Evolutionary conservation across 2,329 filamentous ascomycete species (phyloP).

Genomic region (Corinectria fuckeliana): DNA sequence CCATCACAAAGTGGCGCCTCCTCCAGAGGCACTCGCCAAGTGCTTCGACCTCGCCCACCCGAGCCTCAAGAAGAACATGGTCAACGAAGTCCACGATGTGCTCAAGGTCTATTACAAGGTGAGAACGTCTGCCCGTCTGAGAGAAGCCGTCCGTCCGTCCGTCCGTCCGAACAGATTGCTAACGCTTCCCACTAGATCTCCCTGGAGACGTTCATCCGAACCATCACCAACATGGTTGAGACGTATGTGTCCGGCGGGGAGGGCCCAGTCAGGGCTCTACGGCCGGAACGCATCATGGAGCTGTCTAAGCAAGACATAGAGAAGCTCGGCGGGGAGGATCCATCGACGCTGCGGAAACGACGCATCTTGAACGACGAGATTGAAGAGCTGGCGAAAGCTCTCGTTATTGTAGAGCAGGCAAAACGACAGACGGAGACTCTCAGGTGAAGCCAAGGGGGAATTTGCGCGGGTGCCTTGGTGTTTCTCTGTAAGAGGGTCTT

Average conservation of each 20-base stretch:
- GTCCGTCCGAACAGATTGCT: not conserved
- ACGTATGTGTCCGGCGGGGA: slow-evolving; percentile 23
- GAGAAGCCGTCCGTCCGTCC: too few relatives aligned
- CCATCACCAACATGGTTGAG: slow-evolving; percentile 21
- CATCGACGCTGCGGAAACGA: slow-evolving; percentile 19
- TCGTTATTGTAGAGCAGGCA: slow-evolving; percentile 27
- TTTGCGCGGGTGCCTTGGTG: not conserved
- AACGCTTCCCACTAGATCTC: slow-evolving; percentile 30
- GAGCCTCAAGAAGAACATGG: slow-evolving; percentile 35
- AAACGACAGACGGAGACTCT: slow-evolving; percentile 14
- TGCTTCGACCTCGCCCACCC: slow-evolving; percentile 21
- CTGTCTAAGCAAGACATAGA: slow-evolving; percentile 22
- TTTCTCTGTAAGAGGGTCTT: not conserved
- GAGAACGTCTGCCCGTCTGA: not conserved
- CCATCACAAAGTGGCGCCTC: not conserved
- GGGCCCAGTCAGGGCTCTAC: slow-evolving; percentile 28
- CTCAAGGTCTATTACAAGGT: slow-evolving; percentile 48
- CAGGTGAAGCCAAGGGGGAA: not conserved
- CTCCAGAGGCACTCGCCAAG: not conserved
- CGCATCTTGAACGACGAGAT: not conserved
- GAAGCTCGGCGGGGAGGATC: slow-evolving; percentile 25
- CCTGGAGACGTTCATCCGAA: slow-evolving; percentile 38
- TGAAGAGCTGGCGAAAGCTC: slow-evolving; percentile 7
- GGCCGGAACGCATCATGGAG: slow-evolving; percentile 11
- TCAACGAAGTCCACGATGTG: slow-evolving; percentile 45